Conservation (phyloP, 805 yeast species). For the Yarrowia sp. region DNA sequence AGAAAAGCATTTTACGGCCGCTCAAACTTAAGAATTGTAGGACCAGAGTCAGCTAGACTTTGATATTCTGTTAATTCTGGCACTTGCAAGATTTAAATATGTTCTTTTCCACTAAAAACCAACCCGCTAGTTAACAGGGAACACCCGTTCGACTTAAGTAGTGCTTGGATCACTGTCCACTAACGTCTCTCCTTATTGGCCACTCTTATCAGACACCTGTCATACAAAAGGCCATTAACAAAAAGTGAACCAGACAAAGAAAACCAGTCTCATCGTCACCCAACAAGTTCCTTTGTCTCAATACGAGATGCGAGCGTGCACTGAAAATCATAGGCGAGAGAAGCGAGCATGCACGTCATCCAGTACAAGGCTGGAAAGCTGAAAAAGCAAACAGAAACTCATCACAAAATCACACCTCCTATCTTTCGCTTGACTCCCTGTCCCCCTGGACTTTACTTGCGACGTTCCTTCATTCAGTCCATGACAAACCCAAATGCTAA, state of each 20-base stretch:
- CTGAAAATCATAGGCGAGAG: background rate
- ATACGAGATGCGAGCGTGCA: background rate
- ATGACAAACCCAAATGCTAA: background rate
- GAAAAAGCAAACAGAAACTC: background rate
- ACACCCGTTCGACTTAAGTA: no score
- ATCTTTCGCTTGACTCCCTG: background rate
- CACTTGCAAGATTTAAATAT: no score
- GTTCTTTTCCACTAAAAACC: no score
- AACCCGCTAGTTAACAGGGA: no score
- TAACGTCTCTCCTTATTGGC: background rate
- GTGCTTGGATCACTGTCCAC: background rate
- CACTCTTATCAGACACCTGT: constrained; percentile 2
- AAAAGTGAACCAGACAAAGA: background rate
- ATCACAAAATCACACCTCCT: background rate
- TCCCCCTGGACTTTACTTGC: background rate
- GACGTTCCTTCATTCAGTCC: background rate
- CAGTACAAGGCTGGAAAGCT: background rate
- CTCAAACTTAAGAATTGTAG: no score
- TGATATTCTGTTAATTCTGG: no score
- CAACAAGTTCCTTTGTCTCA: background rate
- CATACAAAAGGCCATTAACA: background rate
- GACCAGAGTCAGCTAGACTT: no score
- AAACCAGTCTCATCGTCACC: background rate
- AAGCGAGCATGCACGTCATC: background rate
- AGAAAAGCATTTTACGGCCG: no score